Percentiles rank a stretch among this genome's conserved stretches.
Evolutionary conservation across 2,329 filamentous ascomycete genomes (phyloP).

Genomic region (Fusarium tjaetaba): DNA sequence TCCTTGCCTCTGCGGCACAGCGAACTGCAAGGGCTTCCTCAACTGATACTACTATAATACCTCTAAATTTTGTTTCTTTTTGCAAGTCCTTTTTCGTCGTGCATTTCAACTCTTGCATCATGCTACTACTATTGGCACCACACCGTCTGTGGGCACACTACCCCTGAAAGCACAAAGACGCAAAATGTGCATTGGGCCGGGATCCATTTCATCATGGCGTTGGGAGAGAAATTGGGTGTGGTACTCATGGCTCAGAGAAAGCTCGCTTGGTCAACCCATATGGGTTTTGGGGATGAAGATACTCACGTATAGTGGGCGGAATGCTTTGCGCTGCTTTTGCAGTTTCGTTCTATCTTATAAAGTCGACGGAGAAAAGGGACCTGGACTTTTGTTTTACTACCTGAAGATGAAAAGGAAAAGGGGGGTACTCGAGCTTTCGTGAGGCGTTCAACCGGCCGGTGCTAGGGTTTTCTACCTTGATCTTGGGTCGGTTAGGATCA

Average conservation of each 20-base stretch:
- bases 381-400: slow-evolving; percentile 17
- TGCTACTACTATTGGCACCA: neutral
- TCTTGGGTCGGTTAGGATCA: slow-evolving; percentile 10
- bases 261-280: slow-evolving; percentile 17
- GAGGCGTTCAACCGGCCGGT: slow-evolving; percentile 42
- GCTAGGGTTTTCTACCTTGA: slow-evolving; percentile 10
- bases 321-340: slow-evolving; percentile 3
- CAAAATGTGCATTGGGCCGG: slow-evolving; percentile 33
- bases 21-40: slow-evolving; percentile 98
- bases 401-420: slow-evolving; percentile 12
- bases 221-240: slow-evolving; percentile 12
- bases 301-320: neutral
- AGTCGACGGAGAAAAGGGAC: slow-evolving; percentile 4
- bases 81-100: neutral
- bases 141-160: slow-evolving; percentile 2
- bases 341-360: slow-evolving; percentile 1
- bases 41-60: slow-evolving; percentile 68
- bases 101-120: slow-evolving; percentile 5
- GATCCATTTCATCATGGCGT: slow-evolving; percentile 37
- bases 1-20: slow-evolving; percentile 94
- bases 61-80: slow-evolving; percentile 15
- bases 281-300: neutral
- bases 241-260: slow-evolving; percentile 8
- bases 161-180: slow-evolving; percentile 2
- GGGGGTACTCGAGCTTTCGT: slow-evolving; percentile 24